phyloP scores from a whole-genome alignment of 2,329 filamentous ascomycete genomes.

The Leptographium wingfieldii region DNA sequence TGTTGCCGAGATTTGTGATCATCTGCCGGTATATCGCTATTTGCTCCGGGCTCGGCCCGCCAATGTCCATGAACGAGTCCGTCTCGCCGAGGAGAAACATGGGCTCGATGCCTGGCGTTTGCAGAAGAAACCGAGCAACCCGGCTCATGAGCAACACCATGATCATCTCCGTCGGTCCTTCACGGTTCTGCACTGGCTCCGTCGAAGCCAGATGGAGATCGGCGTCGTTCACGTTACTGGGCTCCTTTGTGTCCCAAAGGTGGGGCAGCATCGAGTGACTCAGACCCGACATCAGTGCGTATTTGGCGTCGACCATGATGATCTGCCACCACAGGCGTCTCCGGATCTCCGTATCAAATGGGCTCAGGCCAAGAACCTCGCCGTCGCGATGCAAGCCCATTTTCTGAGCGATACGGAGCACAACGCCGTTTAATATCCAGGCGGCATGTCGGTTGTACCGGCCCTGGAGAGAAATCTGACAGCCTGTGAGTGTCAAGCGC shows the following conservation, averaged over 20 bases:
- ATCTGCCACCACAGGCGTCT: slow-evolving; percentile 56
- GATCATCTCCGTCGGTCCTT: slow-evolving; percentile 50
- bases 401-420: slow-evolving; percentile 52
- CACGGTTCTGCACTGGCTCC: slow-evolving; percentile 35
- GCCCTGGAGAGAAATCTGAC: slow-evolving; percentile 41
- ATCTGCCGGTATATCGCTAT: slow-evolving; percentile 29
- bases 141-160: slow-evolving; percentile 39
- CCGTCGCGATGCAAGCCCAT: slow-evolving; percentile 56
- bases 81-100: slow-evolving; percentile 33
- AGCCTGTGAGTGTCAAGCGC: background rate
- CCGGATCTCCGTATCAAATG: slow-evolving; percentile 57
- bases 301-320: slow-evolving; percentile 43
- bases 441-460: slow-evolving; percentile 45
- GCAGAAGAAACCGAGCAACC: slow-evolving; percentile 36
- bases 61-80: slow-evolving; percentile 16
- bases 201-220: slow-evolving; percentile 42
- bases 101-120: slow-evolving; percentile 34
- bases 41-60: slow-evolving; percentile 17
- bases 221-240: slow-evolving; percentile 45
- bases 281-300: slow-evolving; percentile 44
- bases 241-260: slow-evolving; percentile 43
- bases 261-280: slow-evolving; percentile 37
- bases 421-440: slow-evolving; percentile 48
- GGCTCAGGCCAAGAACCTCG: slow-evolving; percentile 38
- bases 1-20: slow-evolving; percentile 29